A percentile compares a stretch with the other conserved stretches of the same genome.
Evolutionary conservation across 148 eudicot species (phyloP).

Genomic region (Silene conica): DNA sequence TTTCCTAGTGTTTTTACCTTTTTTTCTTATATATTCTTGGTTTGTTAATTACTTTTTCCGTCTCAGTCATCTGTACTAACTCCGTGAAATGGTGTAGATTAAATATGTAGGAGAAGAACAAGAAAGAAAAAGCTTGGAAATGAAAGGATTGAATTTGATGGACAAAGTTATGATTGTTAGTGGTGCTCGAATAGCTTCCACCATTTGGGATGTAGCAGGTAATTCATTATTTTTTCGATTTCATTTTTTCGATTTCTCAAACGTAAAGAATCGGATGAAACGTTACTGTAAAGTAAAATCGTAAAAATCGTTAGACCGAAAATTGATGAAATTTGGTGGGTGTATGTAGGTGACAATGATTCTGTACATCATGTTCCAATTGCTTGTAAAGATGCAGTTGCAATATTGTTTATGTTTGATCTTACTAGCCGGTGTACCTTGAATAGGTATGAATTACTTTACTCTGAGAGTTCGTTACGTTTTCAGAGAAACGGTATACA

Average conservation of each 20-base stretch:
- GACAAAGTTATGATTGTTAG: constrained; percentile 54
- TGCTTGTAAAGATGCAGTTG: constrained; percentile 82
- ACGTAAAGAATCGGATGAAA: background rate
- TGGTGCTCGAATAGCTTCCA: constrained; percentile 81
- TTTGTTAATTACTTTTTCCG: background rate
- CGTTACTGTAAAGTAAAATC: no score
- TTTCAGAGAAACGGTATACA: no score
- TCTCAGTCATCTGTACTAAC: background rate
- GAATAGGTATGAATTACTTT: constrained; percentile 34
- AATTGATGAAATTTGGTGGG: background rate
- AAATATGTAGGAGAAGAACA: constrained; percentile 91
- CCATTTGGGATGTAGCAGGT: constrained; percentile 97
- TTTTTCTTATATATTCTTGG: no score
- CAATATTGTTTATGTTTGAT: constrained; percentile 83
- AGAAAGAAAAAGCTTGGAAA: constrained; percentile 57
- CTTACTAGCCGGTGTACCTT: constrained; percentile 78
- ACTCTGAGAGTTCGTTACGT: no score
- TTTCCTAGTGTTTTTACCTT: background rate
- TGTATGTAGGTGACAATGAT: constrained; percentile 43
- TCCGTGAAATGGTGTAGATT: constrained; percentile 28
- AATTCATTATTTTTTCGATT: background rate
- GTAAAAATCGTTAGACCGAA: background rate
- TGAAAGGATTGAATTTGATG: constrained; percentile 78
- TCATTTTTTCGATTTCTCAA: background rate
- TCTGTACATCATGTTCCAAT: constrained; percentile 68